A percentile compares a stretch with the other conserved stretches of the same genome.
phyloP scores from a whole-genome alignment of 345 rosid species.

The Arabis alpina region DNA sequence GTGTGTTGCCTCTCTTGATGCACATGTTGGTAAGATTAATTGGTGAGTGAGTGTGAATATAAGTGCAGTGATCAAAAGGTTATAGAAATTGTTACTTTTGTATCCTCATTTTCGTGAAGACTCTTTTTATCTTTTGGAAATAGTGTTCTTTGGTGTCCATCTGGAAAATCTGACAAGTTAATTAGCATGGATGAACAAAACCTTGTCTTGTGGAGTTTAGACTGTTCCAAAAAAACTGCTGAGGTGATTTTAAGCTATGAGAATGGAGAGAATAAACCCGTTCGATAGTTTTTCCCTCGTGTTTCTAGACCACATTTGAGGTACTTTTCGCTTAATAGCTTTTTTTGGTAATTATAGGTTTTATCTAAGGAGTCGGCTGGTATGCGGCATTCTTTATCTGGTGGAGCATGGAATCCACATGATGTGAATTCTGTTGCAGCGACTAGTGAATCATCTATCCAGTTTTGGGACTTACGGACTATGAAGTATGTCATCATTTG shows the following conservation, averaged over 20 bases:
- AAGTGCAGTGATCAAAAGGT: not conserved
- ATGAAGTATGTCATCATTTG: constrained; percentile 64
- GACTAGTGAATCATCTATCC: constrained; percentile 83
- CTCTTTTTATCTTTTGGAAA: constrained; percentile 12
- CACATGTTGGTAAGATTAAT: constrained; percentile 70
- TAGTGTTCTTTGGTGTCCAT: constrained; percentile 83
- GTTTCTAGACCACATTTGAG: constrained; percentile 3
- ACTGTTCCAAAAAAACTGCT: constrained; percentile 66
- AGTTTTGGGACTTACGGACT: constrained; percentile 85
- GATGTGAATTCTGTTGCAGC: constrained; percentile 76
- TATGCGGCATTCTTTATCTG: constrained; percentile 72
- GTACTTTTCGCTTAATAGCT: not conserved
- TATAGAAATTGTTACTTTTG: not conserved
- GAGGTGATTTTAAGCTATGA: constrained; percentile 58
- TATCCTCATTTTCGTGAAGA: not conserved
- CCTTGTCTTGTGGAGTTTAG: constrained; percentile 76
- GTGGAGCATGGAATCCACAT: constrained; percentile 97
- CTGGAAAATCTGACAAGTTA: constrained; percentile 81
- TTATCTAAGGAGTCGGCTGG: constrained; percentile 82
- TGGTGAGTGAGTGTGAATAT: constrained; percentile 51
- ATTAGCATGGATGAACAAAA: constrained; percentile 86
- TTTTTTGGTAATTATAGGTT: constrained; percentile 48
- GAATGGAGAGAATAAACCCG: not conserved
- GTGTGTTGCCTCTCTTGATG: constrained; percentile 73
- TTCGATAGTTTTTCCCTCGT: not conserved